Conservation (phyloP, 352 stramenopile genomes). For the Pythium phragmiticola region DNA sequence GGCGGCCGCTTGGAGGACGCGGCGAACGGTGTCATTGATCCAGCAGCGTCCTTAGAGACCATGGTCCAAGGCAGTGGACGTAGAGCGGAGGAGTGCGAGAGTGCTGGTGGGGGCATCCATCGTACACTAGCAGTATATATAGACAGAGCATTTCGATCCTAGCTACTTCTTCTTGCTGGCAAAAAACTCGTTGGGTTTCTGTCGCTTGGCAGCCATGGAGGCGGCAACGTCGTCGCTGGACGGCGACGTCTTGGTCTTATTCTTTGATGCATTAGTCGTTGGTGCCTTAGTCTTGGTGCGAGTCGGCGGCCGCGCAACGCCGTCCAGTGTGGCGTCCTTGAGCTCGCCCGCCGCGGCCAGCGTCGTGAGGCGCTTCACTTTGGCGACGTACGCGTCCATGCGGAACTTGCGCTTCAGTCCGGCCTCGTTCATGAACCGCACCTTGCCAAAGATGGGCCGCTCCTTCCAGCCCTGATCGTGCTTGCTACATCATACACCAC, state of each 20-base stretch:
- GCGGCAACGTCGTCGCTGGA: constrained; percentile 13
- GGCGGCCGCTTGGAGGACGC: neutral
- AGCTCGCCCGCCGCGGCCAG: neutral
- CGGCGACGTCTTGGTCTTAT: neutral
- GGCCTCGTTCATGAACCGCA: constrained; percentile 99
- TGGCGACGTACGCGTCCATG: constrained; percentile 85
- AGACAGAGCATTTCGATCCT: neutral
- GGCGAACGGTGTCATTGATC: neutral
- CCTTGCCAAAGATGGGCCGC: constrained; percentile 97
- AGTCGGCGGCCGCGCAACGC: neutral
- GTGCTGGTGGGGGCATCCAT: too few relatives aligned
- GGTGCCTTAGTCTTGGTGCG: neutral
- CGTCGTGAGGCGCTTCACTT: constrained; percentile 34
- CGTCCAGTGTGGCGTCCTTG: neutral
- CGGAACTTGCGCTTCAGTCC: constrained; percentile 99
- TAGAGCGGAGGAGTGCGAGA: neutral
- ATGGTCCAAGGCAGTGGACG: neutral
- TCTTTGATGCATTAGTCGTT: neutral
- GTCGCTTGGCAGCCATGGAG: constrained; percentile 29
- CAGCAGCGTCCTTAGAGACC: neutral
- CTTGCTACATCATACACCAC: constrained; percentile 49
- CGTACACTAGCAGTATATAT: neutral
- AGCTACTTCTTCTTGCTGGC: constrained; percentile 22
- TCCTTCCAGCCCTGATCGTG: constrained; percentile 98
- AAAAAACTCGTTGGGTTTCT: constrained; percentile 30